Conservation (phyloP, 441 rosid genomes). For the Sinapis alba region DNA sequence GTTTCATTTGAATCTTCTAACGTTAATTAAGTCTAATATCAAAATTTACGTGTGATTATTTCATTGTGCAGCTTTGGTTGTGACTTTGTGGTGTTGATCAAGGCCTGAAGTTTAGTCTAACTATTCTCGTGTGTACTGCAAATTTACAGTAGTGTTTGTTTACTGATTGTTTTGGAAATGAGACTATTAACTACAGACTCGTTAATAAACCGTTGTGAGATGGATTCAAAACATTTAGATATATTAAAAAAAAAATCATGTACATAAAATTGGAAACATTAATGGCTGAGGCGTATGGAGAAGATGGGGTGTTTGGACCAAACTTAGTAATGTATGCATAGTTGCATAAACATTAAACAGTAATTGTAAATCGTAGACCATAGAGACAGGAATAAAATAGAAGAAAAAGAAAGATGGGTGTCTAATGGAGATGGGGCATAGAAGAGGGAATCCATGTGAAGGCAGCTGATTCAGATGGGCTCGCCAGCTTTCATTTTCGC, state of each 20-base stretch:
- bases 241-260: not conserved
- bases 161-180: not conserved
- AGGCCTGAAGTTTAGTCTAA: no score
- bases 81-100: no score
- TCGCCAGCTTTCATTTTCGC: slow-evolving; percentile 41
- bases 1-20: no score
- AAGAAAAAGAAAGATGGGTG: slow-evolving; percentile 11
- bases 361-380: slow-evolving; percentile 15
- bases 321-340: slow-evolving; percentile 27
- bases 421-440: slow-evolving; percentile 37
- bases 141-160: not conserved
- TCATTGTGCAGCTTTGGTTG: no score
- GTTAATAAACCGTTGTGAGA: not conserved
- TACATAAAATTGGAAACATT: slow-evolving; percentile 20
- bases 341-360: not conserved
- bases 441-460: slow-evolving; percentile 39
- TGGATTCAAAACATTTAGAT: not conserved
- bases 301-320: slow-evolving; percentile 35
- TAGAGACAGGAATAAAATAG: slow-evolving; percentile 4
- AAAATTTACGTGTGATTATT: not conserved
- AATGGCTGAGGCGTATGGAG: slow-evolving; percentile 18
- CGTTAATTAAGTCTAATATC: no score
- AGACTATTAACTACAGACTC: not conserved
- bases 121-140: not conserved
- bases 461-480: slow-evolving; percentile 36